Conservation (phyloP, 1,139 yeast species). For the Scheffersomyces illinoinensis region DNA sequence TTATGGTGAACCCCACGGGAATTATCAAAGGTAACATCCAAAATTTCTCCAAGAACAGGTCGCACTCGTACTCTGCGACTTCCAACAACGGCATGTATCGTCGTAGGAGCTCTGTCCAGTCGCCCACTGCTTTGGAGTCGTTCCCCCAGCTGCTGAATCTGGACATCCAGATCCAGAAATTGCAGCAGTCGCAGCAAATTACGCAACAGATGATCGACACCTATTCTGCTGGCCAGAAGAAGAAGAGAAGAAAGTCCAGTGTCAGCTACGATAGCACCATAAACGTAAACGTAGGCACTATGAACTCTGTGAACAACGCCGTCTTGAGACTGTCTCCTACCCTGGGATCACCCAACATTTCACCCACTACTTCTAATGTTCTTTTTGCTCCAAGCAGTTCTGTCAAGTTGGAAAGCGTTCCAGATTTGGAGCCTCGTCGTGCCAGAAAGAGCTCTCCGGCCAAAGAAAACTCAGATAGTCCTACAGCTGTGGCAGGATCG, state of each 20-base stretch:
- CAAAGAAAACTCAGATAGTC: neutral
- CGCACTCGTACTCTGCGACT: constrained; percentile 13
- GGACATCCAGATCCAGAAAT: neutral
- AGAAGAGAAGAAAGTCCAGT: constrained; percentile 13
- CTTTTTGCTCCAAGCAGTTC: neutral
- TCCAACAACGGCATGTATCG: constrained; percentile 8
- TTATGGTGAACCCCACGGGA: constrained; percentile 12
- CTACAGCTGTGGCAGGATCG: neutral
- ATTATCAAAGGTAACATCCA: constrained; percentile 10
- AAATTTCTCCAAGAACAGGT: constrained; percentile 7
- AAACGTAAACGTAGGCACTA: neutral
- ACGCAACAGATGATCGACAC: neutral
- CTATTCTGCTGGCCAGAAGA: constrained; percentile 12
- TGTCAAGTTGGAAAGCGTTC: neutral
- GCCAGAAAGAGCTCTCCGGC: neutral
- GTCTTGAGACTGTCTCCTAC: neutral
- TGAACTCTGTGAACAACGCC: neutral
- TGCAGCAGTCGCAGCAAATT: constrained; percentile 3
- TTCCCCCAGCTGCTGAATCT: neutral
- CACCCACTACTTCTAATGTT: neutral
- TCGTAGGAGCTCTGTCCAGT: constrained; percentile 12
- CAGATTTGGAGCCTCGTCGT: neutral
- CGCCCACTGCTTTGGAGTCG: neutral
- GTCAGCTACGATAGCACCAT: neutral
- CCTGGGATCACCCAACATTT: neutral